phyloP scores from a whole-genome alignment of 2,329 filamentous ascomycete genomes.

The Fusarium staphyleae region DNA sequence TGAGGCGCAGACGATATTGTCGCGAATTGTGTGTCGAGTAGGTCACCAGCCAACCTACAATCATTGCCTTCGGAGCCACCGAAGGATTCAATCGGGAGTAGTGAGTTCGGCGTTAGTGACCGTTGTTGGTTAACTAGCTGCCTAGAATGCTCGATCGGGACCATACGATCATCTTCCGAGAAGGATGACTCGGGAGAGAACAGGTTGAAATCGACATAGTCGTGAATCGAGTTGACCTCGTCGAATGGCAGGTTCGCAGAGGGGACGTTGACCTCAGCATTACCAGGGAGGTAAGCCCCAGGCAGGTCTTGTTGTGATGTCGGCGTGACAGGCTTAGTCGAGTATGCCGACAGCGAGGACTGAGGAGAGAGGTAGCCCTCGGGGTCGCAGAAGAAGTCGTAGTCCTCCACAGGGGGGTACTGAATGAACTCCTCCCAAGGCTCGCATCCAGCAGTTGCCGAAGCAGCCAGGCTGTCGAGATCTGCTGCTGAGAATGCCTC shows the following conservation, averaged over 20 bases:
- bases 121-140: constrained; percentile 28
- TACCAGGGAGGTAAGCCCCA: constrained; percentile 6
- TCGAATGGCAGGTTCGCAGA: constrained; percentile 35
- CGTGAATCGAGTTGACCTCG: constrained; percentile 35
- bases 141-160: constrained; percentile 39
- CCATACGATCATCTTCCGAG: constrained; percentile 57
- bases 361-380: constrained; percentile 52
- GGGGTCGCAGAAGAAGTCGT: constrained; percentile 56
- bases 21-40: constrained; percentile 9
- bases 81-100: constrained; percentile 21
- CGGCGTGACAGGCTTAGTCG: constrained; percentile 41
- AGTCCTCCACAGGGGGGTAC: constrained; percentile 50
- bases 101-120: constrained; percentile 19
- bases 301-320: constrained; percentile 35
- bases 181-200: constrained; percentile 59
- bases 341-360: constrained; percentile 39
- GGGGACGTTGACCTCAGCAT: constrained; percentile 12
- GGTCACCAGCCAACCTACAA: neutral
- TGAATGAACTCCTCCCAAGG: constrained; percentile 57
- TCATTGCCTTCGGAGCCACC: constrained; percentile 7
- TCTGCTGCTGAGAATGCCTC: constrained; percentile 34
- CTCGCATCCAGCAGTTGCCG: constrained; percentile 37
- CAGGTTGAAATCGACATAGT: constrained; percentile 64
- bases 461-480: constrained; percentile 29
- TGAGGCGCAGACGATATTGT: constrained; percentile 4